These are phyloP conservation scores for Paramyrothecium sp. DNA, from an alignment of 2,329 filamentous ascomycete species.

Conservation along the genomic window DNA sequence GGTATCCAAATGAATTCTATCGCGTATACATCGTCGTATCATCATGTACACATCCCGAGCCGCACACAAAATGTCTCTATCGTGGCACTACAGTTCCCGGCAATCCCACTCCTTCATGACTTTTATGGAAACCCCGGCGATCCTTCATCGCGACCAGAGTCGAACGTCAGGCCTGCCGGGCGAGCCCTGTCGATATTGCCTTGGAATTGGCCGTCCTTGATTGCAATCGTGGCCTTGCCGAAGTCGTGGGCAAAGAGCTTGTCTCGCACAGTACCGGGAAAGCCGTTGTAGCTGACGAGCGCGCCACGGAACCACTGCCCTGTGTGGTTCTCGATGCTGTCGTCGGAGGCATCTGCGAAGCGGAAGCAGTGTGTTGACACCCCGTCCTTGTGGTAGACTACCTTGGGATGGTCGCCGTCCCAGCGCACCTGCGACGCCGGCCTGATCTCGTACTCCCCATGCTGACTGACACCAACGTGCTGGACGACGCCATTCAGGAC, in stretches of 20 bases:
- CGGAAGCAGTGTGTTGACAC: constrained; percentile 32
- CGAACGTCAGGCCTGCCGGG: constrained; percentile 7
- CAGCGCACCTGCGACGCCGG: neutral
- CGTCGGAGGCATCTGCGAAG: constrained; percentile 22
- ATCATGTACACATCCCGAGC: too few species aligned
- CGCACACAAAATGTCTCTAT: neutral
- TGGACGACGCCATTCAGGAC: neutral
- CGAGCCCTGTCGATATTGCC: constrained; percentile 4
- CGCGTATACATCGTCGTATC: too few species aligned
- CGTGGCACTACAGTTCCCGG: neutral
- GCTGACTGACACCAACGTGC: constrained; percentile 1
- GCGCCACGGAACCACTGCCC: constrained; percentile 30
- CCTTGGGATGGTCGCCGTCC: constrained; percentile 25
- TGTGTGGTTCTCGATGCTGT: constrained; percentile 28
- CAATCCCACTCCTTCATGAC: neutral
- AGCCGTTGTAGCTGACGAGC: constrained; percentile 29
- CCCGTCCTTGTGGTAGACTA: constrained; percentile 37
- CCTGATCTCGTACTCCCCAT: neutral
- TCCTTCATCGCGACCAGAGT: constrained; percentile 5
- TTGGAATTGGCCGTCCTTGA: constrained; percentile 6
- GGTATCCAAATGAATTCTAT: too few species aligned
- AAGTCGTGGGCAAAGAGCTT: constrained; percentile 8
- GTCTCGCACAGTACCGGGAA: constrained; percentile 13
- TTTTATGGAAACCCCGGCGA: constrained; percentile 2
- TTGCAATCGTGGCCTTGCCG: constrained; percentile 9